Conservation (phyloP, 2,329 filamentous ascomycete genomes). For the Ophidiomyces ophidiicola region DNA sequence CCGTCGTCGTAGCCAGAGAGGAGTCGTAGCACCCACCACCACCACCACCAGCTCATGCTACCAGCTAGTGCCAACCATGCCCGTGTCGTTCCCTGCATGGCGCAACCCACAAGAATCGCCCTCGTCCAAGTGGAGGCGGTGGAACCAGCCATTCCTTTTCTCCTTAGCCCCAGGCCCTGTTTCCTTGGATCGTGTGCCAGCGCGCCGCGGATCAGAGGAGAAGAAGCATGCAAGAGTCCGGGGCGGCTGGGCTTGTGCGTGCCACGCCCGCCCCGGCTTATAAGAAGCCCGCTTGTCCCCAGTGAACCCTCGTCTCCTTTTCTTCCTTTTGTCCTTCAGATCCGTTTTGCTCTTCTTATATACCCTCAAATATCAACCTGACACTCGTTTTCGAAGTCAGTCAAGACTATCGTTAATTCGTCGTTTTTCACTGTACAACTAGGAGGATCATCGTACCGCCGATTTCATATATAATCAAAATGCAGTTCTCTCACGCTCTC, state of each 20-base stretch:
- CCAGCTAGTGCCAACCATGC: not conserved
- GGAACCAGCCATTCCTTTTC: conserved; percentile 4
- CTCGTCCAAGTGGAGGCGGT: conserved; percentile 2
- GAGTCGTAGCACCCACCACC: not conserved
- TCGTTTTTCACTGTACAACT: conserved; percentile 5
- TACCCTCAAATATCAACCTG: conserved; percentile 6
- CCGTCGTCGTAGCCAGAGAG: not conserved
- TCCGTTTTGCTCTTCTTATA: too few relatives aligned
- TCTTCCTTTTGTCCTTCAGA: conserved; percentile 6
- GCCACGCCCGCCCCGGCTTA: conserved; percentile 1
- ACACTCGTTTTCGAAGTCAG: conserved; percentile 15
- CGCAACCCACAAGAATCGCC: conserved; percentile 1
- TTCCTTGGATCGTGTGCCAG: not conserved
- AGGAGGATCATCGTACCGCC: conserved; percentile 10
- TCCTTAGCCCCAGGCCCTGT: conserved; percentile 2
- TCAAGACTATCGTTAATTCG: conserved; percentile 10
- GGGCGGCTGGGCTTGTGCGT: too few relatives aligned
- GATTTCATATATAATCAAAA: conserved; percentile 18
- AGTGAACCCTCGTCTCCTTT: conserved; percentile 3
- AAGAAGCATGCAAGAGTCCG: too few relatives aligned
- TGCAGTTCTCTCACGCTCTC: conserved; percentile 25
- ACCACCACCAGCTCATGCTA: not conserved
- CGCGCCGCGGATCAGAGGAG: conserved; percentile 5
- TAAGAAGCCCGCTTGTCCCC: conserved; percentile 9
- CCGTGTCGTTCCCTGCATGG: not conserved